Evolutionary conservation across 371 early-diverging fungal genomes (phyloP).

Genomic region (Chytridium lagenaria): DNA sequence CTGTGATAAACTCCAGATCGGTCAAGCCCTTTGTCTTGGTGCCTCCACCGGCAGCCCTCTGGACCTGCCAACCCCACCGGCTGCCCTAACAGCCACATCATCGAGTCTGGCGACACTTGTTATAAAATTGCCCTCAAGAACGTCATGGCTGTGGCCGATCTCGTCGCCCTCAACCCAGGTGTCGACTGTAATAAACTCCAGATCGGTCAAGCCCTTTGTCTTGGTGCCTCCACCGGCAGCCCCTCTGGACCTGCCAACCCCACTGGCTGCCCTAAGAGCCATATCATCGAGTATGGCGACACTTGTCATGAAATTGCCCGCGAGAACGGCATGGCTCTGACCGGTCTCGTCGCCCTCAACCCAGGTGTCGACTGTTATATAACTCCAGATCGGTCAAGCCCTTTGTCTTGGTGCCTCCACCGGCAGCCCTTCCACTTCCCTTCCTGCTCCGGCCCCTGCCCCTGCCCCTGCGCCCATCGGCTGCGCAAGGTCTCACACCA

Average conservation of each 20-base stretch:
- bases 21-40: background rate
- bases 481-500: constrained; percentile 10
- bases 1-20: constrained; percentile 2
- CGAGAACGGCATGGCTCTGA: background rate
- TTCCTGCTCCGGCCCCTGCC: background rate
- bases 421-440: background rate
- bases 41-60: background rate
- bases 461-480: background rate
- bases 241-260: background rate
- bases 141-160: background rate
- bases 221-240: background rate
- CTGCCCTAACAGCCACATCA: background rate
- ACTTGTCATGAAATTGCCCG: background rate
- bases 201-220: background rate
- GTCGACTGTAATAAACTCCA: constrained; percentile 1
- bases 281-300: background rate
- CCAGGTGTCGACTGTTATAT: background rate
- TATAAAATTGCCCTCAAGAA: background rate
- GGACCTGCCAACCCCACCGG: background rate
- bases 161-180: background rate
- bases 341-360: background rate
- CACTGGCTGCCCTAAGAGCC: background rate
- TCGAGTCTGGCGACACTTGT: background rate
- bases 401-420: background rate
- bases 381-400: constrained; percentile 1